Evolutionary conservation across 495 filamentous ascomycete species (phyloP), one percentile per base, ranked within the genome.

Genomic region (Lasiosphaeria hispida): DNA sequence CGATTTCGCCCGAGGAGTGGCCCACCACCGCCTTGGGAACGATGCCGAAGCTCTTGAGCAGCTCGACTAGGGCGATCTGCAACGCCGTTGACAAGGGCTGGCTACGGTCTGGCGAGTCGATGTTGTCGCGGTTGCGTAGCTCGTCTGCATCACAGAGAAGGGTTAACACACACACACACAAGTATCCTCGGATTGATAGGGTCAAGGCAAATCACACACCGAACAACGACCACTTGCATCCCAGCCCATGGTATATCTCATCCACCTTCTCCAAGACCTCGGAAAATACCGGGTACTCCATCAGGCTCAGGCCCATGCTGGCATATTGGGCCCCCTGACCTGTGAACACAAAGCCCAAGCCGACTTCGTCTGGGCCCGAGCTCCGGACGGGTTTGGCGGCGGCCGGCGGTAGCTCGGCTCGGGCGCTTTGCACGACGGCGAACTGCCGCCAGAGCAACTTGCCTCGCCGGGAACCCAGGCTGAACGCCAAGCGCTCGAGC

Each of bases 1-100:
- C 71, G 61, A 85, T 85, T 60, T 86, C 83, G 8, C 83, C 83
- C 57, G 78, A 82, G 0, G 82, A 86, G 57, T 86, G 82, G 2
- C 83, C 84, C 3, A 84, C 69, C 0, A 84, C 80, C 35, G 72
- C 72, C 19, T 55, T 53, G 1, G 81, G 80, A 6, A 50, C 39
- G 4, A 86, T 68, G 30, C 72, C 73, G 64, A 79, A 79, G 41
- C 64, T 70, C 9, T 58, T 52, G 3, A 86, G 63, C 7, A 85
- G 59, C 4, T 80, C 73, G 1, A 82, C 75, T 14, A 87, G 55
- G 0, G 76, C 76, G 10, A 81, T 67, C 50, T 81, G 78, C 0
- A 81, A 33, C 23, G 71, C 69, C 4, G 78, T 80, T 48, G 70
- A 83, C 34, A 77, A 44, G 13, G 77, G 66, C 51, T 80, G 77